phyloP scores from a whole-genome alignment of 352 stramenopile genomes.

The Thalassiosira hispida region DNA sequence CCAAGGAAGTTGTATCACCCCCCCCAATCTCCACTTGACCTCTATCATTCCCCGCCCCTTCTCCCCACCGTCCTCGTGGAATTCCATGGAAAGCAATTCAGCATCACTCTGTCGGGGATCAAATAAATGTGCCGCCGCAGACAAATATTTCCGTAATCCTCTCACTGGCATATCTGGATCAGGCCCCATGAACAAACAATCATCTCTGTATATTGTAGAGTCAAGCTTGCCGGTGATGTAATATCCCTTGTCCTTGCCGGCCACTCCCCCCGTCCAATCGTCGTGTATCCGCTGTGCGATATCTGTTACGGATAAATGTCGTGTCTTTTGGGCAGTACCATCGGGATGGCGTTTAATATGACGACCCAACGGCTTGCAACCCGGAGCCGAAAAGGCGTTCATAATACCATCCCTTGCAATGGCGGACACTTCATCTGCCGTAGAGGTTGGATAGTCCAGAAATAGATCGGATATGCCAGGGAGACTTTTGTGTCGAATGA shows the following conservation, averaged over 20 bases:
- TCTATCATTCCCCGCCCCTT: slow-evolving; percentile 36
- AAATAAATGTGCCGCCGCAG: slow-evolving; percentile 74
- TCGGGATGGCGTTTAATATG: slow-evolving; percentile 32
- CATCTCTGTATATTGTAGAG: slow-evolving; percentile 74
- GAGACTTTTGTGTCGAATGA: slow-evolving; percentile 74
- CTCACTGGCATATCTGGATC: slow-evolving; percentile 83
- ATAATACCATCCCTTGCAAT: background rate
- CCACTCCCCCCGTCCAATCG: slow-evolving; percentile 59
- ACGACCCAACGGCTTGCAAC: slow-evolving; percentile 37
- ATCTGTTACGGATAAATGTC: slow-evolving; percentile 20
- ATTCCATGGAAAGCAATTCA: slow-evolving; percentile 51
- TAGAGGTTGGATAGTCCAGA: slow-evolving; percentile 9
- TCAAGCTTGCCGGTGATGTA: slow-evolving; percentile 80
- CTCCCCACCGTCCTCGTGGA: slow-evolving; percentile 8
- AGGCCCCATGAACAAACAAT: slow-evolving; percentile 77
- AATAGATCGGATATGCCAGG: slow-evolving; percentile 25
- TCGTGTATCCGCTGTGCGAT: slow-evolving; percentile 19
- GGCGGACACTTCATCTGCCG: background rate
- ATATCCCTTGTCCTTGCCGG: slow-evolving; percentile 70
- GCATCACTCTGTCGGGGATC: slow-evolving; percentile 57
- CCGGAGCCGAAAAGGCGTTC: slow-evolving; percentile 26
- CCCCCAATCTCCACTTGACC: slow-evolving; percentile 66
- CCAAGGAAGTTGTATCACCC: slow-evolving; percentile 78
- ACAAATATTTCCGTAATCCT: slow-evolving; percentile 79
- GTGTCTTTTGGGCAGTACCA: slow-evolving; percentile 18